Evolutionary conservation across 1,284 basidiomycete genomes (phyloP).

Genomic region (Macrocystidia cucumis): DNA sequence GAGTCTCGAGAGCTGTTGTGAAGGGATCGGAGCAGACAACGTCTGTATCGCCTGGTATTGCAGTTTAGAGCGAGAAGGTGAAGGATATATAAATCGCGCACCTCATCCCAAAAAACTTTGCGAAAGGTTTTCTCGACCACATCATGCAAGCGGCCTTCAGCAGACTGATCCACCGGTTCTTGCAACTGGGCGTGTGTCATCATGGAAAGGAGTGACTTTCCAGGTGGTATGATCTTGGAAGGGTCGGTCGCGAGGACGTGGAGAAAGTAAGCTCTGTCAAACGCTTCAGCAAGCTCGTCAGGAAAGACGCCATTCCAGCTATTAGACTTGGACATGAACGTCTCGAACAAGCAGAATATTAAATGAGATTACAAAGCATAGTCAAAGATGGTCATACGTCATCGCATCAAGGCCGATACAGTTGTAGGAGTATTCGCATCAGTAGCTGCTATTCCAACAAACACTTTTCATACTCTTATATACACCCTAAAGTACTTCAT

Average conservation of each 20-base stretch:
- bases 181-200: slow-evolving; percentile 27
- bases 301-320: too few relatives aligned
- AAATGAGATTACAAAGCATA: too few relatives aligned
- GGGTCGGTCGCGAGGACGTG: slow-evolving; percentile 57
- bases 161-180: slow-evolving; percentile 10
- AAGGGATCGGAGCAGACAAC: slow-evolving; percentile 27
- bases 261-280: slow-evolving; percentile 55
- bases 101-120: slow-evolving; percentile 68
- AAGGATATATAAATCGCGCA: slow-evolving; percentile 16
- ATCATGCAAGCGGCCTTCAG: slow-evolving; percentile 28
- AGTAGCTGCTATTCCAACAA: too few relatives aligned
- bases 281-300: slow-evolving; percentile 39
- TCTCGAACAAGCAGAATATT: too few relatives aligned
- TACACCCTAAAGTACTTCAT: too few relatives aligned
- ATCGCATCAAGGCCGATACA: too few relatives aligned
- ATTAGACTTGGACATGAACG: too few relatives aligned
- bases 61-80: not conserved
- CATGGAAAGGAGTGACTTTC: slow-evolving; percentile 61
- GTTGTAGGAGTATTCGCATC: too few relatives aligned
- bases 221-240: slow-evolving; percentile 48
- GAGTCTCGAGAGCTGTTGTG: slow-evolving; percentile 34
- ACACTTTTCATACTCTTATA: too few relatives aligned
- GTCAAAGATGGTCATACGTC: too few relatives aligned
- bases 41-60: slow-evolving; percentile 26
- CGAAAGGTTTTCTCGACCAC: slow-evolving; percentile 50